phyloP scores from a whole-genome alignment of 495 filamentous ascomycete genomes.

The Tirmania nivea region DNA sequence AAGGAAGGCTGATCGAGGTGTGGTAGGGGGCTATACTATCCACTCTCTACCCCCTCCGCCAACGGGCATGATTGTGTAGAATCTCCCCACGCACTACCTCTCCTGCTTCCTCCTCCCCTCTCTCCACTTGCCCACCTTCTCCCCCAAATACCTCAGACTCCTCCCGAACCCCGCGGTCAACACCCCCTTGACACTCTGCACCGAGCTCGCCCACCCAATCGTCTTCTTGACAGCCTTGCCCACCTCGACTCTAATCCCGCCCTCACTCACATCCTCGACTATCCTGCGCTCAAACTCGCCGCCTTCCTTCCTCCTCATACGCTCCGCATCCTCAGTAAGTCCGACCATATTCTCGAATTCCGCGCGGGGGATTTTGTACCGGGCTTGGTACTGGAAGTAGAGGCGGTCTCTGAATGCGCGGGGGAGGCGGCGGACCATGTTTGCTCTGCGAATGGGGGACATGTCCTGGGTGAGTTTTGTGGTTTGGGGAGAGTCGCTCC shows the following conservation, averaged over 20 bases:
- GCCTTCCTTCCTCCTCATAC: constrained; percentile 52
- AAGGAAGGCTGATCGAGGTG: too few species aligned
- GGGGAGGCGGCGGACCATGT: constrained; percentile 86
- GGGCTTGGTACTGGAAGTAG: constrained; percentile 83
- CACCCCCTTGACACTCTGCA: constrained; percentile 59
- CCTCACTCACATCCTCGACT: constrained; percentile 37
- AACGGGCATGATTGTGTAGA: neutral
- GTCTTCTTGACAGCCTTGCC: constrained; percentile 59
- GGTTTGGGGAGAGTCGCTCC: constrained; percentile 35
- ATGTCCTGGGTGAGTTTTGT: constrained; percentile 59
- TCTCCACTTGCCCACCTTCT: constrained; percentile 60
- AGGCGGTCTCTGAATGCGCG: constrained; percentile 69
- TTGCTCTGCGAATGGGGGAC: constrained; percentile 69
- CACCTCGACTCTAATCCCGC: constrained; percentile 41
- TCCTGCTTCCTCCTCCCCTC: constrained; percentile 22
- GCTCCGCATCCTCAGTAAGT: constrained; percentile 44
- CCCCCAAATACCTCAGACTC: constrained; percentile 51
- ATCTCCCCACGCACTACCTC: neutral
- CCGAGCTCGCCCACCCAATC: constrained; percentile 71
- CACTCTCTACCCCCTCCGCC: too few species aligned
- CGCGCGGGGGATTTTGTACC: constrained; percentile 58
- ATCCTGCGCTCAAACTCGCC: constrained; percentile 72
- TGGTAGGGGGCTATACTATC: too few species aligned
- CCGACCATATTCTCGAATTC: constrained; percentile 80
- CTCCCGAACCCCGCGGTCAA: constrained; percentile 50